Evolutionary conservation across 169 alveolate species (phyloP).

Genomic region (Plasmodium billcollinsi): DNA sequence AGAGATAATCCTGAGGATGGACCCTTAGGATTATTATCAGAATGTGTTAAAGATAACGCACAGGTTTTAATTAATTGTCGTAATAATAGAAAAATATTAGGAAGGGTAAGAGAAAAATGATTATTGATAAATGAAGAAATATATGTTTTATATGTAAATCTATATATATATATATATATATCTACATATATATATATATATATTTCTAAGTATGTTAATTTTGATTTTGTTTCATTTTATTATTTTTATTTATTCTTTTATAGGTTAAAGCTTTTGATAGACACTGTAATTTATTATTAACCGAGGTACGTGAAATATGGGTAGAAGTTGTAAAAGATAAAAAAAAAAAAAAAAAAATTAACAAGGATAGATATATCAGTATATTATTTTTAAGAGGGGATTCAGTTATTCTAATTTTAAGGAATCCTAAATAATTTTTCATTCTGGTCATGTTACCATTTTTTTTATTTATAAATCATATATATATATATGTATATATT

Average conservation of each 20-base stretch:
- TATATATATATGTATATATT: not conserved
- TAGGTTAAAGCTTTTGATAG: constrained; percentile 97
- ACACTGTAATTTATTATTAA: constrained; percentile 97
- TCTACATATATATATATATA: not conserved
- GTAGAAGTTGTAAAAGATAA: constrained; percentile 93
- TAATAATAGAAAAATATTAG: constrained; percentile 97
- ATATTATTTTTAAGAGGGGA: constrained; percentile 98
- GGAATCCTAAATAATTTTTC: constrained; percentile 94
- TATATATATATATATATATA: not conserved
- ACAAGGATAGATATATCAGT: constrained; percentile 96
- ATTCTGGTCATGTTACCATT: not conserved
- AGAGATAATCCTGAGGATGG: constrained; percentile 95
- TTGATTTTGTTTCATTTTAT: not conserved
- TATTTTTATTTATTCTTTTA: not conserved
- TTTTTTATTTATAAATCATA: too few relatives aligned
- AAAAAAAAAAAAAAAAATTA: constrained; percentile 91
- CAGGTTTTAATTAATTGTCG: constrained; percentile 97
- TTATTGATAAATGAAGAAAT: not conserved
- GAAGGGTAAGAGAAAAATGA: constrained; percentile 87
- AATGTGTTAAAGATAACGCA: constrained; percentile 96
- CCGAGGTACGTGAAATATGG: constrained; percentile 99
- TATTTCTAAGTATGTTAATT: not conserved
- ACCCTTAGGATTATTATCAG: constrained; percentile 95
- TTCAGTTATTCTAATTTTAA: constrained; percentile 95
- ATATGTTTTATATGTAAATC: not conserved